Conservation (phyloP, 192 early-diverging fungal genomes). For the Cladochytrium replicatum region DNA sequence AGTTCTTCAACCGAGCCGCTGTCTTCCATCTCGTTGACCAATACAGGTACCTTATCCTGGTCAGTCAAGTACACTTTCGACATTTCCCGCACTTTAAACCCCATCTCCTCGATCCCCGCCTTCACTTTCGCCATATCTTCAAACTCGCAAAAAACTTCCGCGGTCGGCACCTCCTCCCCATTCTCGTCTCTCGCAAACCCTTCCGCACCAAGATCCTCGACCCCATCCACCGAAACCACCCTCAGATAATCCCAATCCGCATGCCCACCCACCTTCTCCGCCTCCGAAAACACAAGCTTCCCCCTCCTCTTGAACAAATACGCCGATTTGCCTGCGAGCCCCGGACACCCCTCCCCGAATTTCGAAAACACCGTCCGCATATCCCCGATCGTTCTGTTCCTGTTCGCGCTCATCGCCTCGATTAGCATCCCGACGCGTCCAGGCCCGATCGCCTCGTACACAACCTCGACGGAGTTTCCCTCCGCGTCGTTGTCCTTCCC, state of each 20-base stretch:
- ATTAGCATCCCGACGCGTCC: constrained; percentile 53
- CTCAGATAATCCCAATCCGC: no score
- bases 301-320: constrained; percentile 64
- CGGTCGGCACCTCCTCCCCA: constrained; percentile 18
- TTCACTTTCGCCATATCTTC: constrained; percentile 37
- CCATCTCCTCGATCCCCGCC: constrained; percentile 25
- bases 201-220: constrained; percentile 52
- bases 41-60: no score
- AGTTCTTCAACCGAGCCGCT: constrained; percentile 34
- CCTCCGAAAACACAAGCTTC: constrained; percentile 42
- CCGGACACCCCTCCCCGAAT: no score
- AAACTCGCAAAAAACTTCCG: constrained; percentile 51
- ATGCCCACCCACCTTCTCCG: constrained; percentile 23
- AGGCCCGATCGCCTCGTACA: constrained; percentile 58
- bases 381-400: constrained; percentile 48
- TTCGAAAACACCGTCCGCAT: constrained; percentile 50
- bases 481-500: constrained; percentile 17
- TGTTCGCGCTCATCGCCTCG: constrained; percentile 51
- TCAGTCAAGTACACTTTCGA: no score
- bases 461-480: constrained; percentile 32
- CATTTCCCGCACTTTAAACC: constrained; percentile 49
- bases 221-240: constrained; percentile 44
- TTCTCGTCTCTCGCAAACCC: constrained; percentile 50
- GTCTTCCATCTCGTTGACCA: constrained; percentile 44
- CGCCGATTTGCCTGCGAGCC: constrained; percentile 44